Evolutionary conservation across 2,329 filamentous ascomycete genomes (phyloP).

Genomic region (Endothia cerciana): DNA sequence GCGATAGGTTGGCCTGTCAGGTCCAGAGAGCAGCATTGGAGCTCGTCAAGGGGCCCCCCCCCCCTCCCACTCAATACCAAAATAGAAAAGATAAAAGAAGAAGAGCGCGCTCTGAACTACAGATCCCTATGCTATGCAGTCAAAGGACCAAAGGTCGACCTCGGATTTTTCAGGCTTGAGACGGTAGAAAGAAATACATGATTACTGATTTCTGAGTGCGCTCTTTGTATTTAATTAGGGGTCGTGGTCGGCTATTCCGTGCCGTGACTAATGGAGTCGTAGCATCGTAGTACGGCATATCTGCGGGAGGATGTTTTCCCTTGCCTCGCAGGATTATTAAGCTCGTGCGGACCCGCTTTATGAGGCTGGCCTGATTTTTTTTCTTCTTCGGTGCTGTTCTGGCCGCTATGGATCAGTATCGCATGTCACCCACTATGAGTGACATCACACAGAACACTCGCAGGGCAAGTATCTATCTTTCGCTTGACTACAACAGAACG

Average conservation of each 20-base stretch:
- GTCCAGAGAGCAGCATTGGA: too few relatives aligned
- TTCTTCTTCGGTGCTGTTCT: background rate
- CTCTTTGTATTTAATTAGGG: background rate
- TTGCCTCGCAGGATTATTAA: constrained; percentile 1
- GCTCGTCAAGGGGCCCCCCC: too few relatives aligned
- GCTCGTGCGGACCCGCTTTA: background rate
- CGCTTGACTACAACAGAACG: background rate
- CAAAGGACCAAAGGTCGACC: too few relatives aligned
- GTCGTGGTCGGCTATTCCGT: background rate
- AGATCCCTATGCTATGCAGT: too few relatives aligned
- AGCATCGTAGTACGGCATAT: background rate
- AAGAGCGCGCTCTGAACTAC: too few relatives aligned
- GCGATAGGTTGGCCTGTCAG: too few relatives aligned
- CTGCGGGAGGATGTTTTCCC: constrained; percentile 4
- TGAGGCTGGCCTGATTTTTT: constrained; percentile 1
- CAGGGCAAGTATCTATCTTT: background rate
- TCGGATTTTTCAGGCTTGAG: too few relatives aligned
- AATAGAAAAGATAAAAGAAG: too few relatives aligned
- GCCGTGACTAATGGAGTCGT: background rate
- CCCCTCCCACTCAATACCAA: too few relatives aligned
- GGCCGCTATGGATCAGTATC: background rate
- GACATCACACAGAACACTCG: background rate
- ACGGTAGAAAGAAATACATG: background rate
- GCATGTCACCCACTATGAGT: background rate
- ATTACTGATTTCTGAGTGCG: background rate